These are phyloP conservation scores for Huntiella moniliformis DNA, from an alignment of 2,329 filamentous ascomycete genomes.

Conservation along the genomic window DNA sequence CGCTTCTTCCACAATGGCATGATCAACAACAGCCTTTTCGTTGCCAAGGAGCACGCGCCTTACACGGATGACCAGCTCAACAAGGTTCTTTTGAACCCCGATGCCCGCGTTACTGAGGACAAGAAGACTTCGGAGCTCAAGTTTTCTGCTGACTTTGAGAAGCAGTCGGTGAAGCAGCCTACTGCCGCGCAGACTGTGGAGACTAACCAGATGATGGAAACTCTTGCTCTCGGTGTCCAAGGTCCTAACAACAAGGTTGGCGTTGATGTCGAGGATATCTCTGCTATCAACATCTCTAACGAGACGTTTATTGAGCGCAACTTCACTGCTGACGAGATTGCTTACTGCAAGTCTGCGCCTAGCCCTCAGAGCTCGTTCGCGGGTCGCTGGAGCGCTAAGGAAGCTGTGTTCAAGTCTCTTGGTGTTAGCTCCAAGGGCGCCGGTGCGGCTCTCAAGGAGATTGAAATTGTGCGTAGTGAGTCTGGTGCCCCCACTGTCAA, in stretches of 20 bases:
- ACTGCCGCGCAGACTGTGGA: slow-evolving; percentile 34
- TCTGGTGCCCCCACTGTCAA: slow-evolving; percentile 67
- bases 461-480: slow-evolving; percentile 72
- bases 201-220: slow-evolving; percentile 59
- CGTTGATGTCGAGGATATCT: slow-evolving; percentile 81
- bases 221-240: slow-evolving; percentile 47
- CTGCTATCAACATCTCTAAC: slow-evolving; percentile 78
- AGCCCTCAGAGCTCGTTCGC: slow-evolving; percentile 81
- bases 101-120: slow-evolving; percentile 66
- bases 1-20: slow-evolving; percentile 96
- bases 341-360: slow-evolving; percentile 66
- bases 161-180: slow-evolving; percentile 38
- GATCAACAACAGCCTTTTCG: slow-evolving; percentile 95
- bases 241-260: slow-evolving; percentile 61
- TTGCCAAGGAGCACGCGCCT: slow-evolving; percentile 79
- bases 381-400: slow-evolving; percentile 91
- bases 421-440: slow-evolving; percentile 74
- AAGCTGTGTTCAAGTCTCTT: slow-evolving; percentile 95
- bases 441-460: slow-evolving; percentile 79
- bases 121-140: slow-evolving; percentile 69
- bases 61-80: slow-evolving; percentile 78
- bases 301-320: slow-evolving; percentile 89
- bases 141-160: slow-evolving; percentile 52
- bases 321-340: slow-evolving; percentile 69
- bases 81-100: slow-evolving; percentile 82